phyloP scores from a whole-genome alignment of 345 rosid genomes.

The Sonneratia alba region DNA sequence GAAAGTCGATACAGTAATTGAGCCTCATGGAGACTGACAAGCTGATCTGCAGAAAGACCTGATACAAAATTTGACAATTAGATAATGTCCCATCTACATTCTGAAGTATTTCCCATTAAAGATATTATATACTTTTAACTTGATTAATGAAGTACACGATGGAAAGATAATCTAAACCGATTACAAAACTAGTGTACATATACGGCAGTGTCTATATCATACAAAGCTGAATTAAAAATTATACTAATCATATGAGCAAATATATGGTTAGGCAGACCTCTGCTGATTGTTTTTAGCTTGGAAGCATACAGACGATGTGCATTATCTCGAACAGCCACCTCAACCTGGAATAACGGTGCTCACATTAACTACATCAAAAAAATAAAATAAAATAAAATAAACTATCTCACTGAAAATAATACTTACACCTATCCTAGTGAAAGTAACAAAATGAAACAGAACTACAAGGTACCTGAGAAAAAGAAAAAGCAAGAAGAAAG shows the following conservation, averaged over 20 bases:
- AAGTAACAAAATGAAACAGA: not conserved
- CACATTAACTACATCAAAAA: not conserved
- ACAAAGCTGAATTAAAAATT: not conserved
- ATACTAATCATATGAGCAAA: not conserved
- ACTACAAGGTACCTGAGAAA: not conserved
- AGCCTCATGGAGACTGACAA: slow-evolving; percentile 67
- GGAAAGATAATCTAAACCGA: no score
- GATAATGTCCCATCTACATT: not conserved
- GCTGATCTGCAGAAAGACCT: slow-evolving; percentile 62
- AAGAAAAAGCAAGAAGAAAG: not conserved
- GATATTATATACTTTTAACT: not conserved
- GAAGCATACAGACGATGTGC: slow-evolving; percentile 74
- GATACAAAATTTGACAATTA: slow-evolving; percentile 11
- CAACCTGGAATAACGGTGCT: slow-evolving; percentile 41
- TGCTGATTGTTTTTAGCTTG: slow-evolving; percentile 56
- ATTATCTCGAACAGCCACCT: slow-evolving; percentile 94
- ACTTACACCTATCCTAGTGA: not conserved
- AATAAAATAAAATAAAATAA: not conserved
- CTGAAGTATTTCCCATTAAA: not conserved
- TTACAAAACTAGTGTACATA: not conserved
- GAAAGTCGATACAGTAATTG: slow-evolving; percentile 64
- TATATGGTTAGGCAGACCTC: slow-evolving; percentile 40
- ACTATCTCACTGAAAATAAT: no score
- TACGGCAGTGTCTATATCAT: not conserved
- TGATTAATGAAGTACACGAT: not conserved